Evolutionary conservation across 495 filamentous ascomycete species (phyloP).

Genomic region (Tuber microsphaerosporum): DNA sequence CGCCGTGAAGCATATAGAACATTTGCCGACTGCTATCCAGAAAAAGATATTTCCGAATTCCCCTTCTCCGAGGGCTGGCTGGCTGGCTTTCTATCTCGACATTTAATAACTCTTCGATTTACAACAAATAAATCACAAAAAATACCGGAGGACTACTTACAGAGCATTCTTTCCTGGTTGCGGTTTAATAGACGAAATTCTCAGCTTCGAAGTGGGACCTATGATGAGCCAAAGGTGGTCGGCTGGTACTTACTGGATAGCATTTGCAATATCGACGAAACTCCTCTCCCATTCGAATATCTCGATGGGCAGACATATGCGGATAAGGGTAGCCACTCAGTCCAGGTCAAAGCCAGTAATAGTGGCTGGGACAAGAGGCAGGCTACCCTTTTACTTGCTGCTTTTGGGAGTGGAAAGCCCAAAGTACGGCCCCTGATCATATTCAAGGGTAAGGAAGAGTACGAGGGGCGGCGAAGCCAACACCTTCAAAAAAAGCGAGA

Average conservation of each 20-base stretch:
- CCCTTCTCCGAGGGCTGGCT: constrained; percentile 11
- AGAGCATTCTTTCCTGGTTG: no score
- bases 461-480: neutral
- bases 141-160: neutral
- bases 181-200: no score
- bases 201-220: no score
- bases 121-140: constrained; percentile 16
- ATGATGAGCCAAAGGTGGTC: no score
- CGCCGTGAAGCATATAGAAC: neutral
- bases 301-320: neutral
- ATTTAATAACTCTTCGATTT: constrained; percentile 9
- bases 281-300: no score
- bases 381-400: constrained; percentile 7
- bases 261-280: no score
- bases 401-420: constrained; percentile 5
- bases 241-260: no score
- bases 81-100: constrained; percentile 8
- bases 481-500: neutral
- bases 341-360: neutral
- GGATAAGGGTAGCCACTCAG: neutral
- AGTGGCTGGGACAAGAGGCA: constrained; percentile 11
- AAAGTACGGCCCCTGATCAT: constrained; percentile 9
- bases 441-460: constrained; percentile 7
- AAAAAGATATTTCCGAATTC: neutral
- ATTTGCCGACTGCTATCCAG: neutral